A percentile compares a stretch with the other conserved stretches of the same genome.
Evolutionary conservation across 305 asterid species (phyloP).

Genomic region (Fraxinus ornus): DNA sequence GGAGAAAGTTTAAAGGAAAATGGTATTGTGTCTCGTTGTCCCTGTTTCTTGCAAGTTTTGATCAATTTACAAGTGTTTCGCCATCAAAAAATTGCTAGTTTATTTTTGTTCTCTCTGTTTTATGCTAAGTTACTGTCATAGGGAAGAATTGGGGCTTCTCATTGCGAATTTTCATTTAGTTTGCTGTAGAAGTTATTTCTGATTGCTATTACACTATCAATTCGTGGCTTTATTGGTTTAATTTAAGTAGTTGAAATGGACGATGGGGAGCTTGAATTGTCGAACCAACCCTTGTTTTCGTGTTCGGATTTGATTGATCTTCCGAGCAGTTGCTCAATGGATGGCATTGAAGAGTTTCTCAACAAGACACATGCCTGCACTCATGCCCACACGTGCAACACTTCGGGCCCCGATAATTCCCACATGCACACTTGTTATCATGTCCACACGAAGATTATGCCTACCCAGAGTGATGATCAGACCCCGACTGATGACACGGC

Average conservation of each 20-base stretch:
- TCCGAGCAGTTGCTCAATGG: constrained; percentile 70
- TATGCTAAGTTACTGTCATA: too few species aligned
- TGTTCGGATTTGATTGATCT: constrained; percentile 61
- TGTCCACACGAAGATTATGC: constrained; percentile 84
- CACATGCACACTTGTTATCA: constrained; percentile 95
- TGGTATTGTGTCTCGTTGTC: not conserved
- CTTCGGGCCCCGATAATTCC: constrained; percentile 87
- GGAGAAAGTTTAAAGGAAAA: not conserved
- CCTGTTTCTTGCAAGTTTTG: not conserved
- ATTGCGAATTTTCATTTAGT: not conserved
- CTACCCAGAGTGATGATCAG: constrained; percentile 54
- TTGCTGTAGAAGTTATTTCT: not conserved
- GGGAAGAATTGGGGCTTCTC: not conserved
- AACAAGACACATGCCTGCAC: constrained; percentile 82
- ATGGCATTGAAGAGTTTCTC: constrained; percentile 70
- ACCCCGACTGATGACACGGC: constrained; percentile 74
- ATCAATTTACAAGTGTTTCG: not conserved
- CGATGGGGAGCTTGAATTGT: constrained; percentile 69
- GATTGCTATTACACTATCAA: not conserved
- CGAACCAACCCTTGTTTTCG: constrained; percentile 53
- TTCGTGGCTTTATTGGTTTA: not conserved
- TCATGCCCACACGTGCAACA: constrained; percentile 93
- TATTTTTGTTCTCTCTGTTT: too few species aligned
- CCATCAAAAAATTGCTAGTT: not conserved
- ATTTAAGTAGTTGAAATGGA: constrained; percentile 44